Evolutionary conservation across 139 green algal species (phyloP).

Genomic region (Chlorella ohadii): DNA sequence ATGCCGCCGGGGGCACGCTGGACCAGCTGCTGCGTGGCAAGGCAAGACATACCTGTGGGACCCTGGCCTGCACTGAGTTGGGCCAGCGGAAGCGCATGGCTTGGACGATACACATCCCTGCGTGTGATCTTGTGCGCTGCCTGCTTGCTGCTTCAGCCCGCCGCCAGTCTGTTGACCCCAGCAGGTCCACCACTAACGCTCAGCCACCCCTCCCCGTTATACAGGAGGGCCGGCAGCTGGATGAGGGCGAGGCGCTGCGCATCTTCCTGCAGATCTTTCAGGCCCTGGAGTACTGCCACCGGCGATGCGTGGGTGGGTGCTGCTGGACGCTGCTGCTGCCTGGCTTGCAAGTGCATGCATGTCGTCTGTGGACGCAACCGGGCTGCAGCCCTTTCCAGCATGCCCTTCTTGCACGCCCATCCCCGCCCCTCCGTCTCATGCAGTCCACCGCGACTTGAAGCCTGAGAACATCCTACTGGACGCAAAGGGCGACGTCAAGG

Average conservation of each 20-base stretch:
- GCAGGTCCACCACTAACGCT: background rate
- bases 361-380: background rate
- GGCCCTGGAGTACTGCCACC: constrained; percentile 83
- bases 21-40: constrained; percentile 41
- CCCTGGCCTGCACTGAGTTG: no score
- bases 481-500: constrained; percentile 75
- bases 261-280: constrained; percentile 74
- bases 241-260: constrained; percentile 61
- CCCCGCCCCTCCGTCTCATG: constrained; percentile 50
- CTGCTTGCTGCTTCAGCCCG: no score
- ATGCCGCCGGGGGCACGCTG: constrained; percentile 68
- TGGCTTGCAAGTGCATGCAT: no score
- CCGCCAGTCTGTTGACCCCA: no score
- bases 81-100: no score
- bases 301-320: background rate
- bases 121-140: no score
- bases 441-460: constrained; percentile 94
- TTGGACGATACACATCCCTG: no score
- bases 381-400: no score
- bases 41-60: background rate
- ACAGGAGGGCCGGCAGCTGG: constrained; percentile 48
- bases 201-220: background rate
- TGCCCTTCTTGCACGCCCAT: no score
- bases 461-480: constrained; percentile 88
- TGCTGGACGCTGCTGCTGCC: background rate